phyloP scores from a whole-genome alignment of 2,329 filamentous ascomycete species.

The Alternaria ventricosa region DNA sequence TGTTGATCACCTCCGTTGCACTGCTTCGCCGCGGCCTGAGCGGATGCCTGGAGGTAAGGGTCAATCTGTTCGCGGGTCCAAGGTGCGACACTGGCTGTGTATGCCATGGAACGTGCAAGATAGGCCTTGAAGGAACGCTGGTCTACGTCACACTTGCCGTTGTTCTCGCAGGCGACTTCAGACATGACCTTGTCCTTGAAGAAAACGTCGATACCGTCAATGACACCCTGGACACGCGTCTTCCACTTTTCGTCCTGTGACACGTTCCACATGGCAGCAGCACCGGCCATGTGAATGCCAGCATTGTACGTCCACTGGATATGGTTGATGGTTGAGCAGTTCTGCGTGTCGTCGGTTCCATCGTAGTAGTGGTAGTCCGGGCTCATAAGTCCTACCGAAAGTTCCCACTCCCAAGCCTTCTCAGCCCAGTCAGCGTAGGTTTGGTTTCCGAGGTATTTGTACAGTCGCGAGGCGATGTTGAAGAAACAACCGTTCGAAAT shows the following conservation, averaged over 20 bases:
- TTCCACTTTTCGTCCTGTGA: slow-evolving; percentile 45
- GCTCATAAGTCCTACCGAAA: slow-evolving; percentile 58
- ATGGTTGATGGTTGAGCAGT: slow-evolving; percentile 54
- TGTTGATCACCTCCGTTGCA: slow-evolving; percentile 60
- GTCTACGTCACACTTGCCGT: slow-evolving; percentile 55
- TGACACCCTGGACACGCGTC: slow-evolving; percentile 39
- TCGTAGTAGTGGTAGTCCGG: slow-evolving; percentile 55
- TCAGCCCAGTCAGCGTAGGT: slow-evolving; percentile 66
- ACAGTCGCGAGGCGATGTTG: slow-evolving; percentile 78
- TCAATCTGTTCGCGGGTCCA: slow-evolving; percentile 52
- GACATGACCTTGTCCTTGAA: slow-evolving; percentile 55
- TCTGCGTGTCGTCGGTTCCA: slow-evolving; percentile 52
- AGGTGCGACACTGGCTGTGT: slow-evolving; percentile 50
- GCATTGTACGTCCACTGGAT: slow-evolving; percentile 58
- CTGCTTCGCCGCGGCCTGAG: slow-evolving; percentile 61
- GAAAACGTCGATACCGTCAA: slow-evolving; percentile 51
- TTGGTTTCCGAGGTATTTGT: slow-evolving; percentile 70
- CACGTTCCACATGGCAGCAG: slow-evolving; percentile 57
- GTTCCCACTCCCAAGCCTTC: slow-evolving; percentile 66
- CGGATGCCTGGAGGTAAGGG: slow-evolving; percentile 61
- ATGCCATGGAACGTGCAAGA: slow-evolving; percentile 52
- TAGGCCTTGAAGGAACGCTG: slow-evolving; percentile 57
- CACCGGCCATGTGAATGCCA: slow-evolving; percentile 55
- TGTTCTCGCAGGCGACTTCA: slow-evolving; percentile 56
- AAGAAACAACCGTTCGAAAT: slow-evolving; percentile 84